Evolutionary conservation across 2,329 filamentous ascomycete genomes (phyloP).

Genomic region (Kalmusia sp.): DNA sequence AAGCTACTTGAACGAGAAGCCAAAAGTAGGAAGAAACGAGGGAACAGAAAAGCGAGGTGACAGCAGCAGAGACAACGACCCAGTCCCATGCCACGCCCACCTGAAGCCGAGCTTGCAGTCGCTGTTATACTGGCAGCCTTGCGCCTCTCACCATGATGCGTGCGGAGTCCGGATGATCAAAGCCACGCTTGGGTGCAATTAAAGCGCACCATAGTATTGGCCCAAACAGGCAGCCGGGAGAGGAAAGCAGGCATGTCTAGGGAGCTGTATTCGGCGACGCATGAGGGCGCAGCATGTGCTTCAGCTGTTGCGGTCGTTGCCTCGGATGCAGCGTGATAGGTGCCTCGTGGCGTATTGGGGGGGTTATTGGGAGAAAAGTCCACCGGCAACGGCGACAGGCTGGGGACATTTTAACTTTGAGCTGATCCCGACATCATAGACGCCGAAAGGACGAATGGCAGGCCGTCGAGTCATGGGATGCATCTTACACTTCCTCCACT

Average conservation of each 20-base stretch:
- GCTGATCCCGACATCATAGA: too few relatives aligned
- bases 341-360: too few relatives aligned
- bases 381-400: too few relatives aligned
- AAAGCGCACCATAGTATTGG: not conserved
- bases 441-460: too few relatives aligned
- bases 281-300: not conserved
- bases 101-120: not conserved
- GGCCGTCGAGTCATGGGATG: too few relatives aligned
- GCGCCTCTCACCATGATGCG: not conserved
- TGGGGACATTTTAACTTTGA: too few relatives aligned
- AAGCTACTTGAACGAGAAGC: too few relatives aligned
- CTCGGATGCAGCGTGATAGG: too few relatives aligned
- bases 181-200: not conserved
- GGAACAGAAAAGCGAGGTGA: not conserved
- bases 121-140: not conserved
- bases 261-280: not conserved
- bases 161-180: constrained; percentile 8
- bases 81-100: not conserved
- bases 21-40: too few relatives aligned
- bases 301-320: not conserved
- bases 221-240: not conserved
- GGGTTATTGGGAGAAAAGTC: too few relatives aligned
- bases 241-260: not conserved
- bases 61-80: not conserved
- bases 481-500: too few relatives aligned